Conservation (phyloP, 306 rosid species). For the Phaseolus lunatus region DNA sequence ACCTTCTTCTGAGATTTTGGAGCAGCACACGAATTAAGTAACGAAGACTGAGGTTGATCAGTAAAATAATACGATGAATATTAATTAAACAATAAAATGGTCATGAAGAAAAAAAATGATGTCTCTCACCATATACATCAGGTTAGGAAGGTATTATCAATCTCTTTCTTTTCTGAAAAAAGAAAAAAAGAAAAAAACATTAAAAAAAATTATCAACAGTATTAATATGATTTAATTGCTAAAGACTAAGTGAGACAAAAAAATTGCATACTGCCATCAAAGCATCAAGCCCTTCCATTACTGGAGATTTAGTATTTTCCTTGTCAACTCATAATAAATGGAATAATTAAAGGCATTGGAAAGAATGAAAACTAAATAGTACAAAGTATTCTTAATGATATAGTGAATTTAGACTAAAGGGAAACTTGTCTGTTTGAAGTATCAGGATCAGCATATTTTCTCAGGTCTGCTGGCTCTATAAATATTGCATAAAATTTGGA, state of each 20-base stretch:
- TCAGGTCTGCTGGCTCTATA: no score
- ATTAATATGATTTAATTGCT: neutral
- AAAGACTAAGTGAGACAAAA: constrained; percentile 30
- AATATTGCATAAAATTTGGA: constrained; percentile 5
- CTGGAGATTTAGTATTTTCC: constrained; percentile 70
- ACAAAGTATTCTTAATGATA: constrained; percentile 1
- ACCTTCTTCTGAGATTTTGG: constrained; percentile 79
- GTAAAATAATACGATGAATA: constrained; percentile 35
- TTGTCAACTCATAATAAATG: constrained; percentile 53
- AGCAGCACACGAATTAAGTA: constrained; percentile 51
- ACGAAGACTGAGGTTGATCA: constrained; percentile 51
- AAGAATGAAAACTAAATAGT: neutral
- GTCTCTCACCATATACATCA: constrained; percentile 64
- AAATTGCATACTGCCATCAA: constrained; percentile 62
- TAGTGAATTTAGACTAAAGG: neutral
- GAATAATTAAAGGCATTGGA: constrained; percentile 29
- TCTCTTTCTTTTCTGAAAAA: no score
- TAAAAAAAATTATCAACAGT: constrained; percentile 26
- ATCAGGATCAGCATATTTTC: neutral
- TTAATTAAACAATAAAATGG: constrained; percentile 28
- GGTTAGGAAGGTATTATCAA: constrained; percentile 50
- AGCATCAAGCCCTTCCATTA: constrained; percentile 74
- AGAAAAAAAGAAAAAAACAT: no score
- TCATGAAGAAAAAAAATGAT: constrained; percentile 30
- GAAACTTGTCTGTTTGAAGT: constrained; percentile 2